Evolutionary conservation across 2,329 filamentous ascomycete species (phyloP).

Genomic region (Xylariaceae sp.): DNA sequence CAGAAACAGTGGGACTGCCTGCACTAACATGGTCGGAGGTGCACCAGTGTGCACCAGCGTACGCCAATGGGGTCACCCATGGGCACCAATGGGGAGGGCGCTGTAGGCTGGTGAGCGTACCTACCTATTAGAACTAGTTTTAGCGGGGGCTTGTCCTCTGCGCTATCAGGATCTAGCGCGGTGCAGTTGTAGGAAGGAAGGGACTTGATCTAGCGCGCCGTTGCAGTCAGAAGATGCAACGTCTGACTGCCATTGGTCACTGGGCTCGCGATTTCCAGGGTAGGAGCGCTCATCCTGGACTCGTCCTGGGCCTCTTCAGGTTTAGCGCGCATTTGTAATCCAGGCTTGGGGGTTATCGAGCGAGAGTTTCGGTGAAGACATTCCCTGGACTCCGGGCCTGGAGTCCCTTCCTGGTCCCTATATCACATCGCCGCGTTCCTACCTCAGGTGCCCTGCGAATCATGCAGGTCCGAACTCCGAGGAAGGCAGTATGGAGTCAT

Average conservation of each 20-base stretch:
- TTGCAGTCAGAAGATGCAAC: conserved; percentile 10
- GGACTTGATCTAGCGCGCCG: conserved; percentile 18
- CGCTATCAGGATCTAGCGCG: not conserved
- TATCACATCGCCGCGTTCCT: not conserved
- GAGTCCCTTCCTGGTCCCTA: no score
- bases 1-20: not conserved
- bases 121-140: not conserved
- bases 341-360: not conserved
- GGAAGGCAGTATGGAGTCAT: no score
- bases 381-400: not conserved
- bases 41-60: not conserved
- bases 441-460: no score
- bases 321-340: not conserved
- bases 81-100: not conserved
- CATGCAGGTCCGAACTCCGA: no score
- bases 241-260: conserved; percentile 21
- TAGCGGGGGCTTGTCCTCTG: conserved; percentile 7
- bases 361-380: not conserved
- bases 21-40: not conserved
- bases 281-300: not conserved
- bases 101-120: conserved; percentile 6
- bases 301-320: not conserved
- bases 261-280: conserved; percentile 4
- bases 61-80: no score
- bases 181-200: not conserved